A percentile compares a stretch with the other conserved stretches of the same genome.
Evolutionary conservation across 2,329 filamentous ascomycete genomes (phyloP).

Genomic region (Magnaporthiopsis incrustans): DNA sequence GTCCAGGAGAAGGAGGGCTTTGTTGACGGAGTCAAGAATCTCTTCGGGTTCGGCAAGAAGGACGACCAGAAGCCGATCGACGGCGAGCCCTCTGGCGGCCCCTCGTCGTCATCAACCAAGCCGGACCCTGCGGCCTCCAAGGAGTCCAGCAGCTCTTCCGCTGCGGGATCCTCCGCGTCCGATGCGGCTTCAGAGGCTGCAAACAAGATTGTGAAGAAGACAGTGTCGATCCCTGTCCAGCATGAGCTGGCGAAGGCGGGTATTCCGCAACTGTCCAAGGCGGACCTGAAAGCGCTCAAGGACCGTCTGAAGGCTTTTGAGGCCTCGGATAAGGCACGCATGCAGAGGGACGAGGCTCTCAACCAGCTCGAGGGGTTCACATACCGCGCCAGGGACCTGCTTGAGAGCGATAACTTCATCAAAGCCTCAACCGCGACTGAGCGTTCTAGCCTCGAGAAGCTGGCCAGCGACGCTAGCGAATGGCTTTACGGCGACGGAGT

Average conservation of each 20-base stretch:
- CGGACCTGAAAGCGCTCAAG: constrained; percentile 45
- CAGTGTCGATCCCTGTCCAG: constrained; percentile 45
- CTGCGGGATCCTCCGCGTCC: constrained; percentile 15
- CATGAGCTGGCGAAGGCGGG: constrained; percentile 42
- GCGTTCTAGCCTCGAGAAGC: constrained; percentile 57
- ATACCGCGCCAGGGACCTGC: constrained; percentile 76
- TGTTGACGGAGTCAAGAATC: constrained; percentile 89
- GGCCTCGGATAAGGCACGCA: constrained; percentile 69
- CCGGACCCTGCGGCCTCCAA: constrained; percentile 14
- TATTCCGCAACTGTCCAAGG: constrained; percentile 38
- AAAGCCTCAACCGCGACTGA: constrained; percentile 61
- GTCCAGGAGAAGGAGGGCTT: constrained; percentile 66
- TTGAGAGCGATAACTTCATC: constrained; percentile 70
- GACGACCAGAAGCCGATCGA: constrained; percentile 73
- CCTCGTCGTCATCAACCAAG: constrained; percentile 23
- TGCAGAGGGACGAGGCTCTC: constrained; percentile 73
- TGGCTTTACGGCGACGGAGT: constrained; percentile 87
- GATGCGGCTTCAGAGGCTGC: constrained; percentile 40
- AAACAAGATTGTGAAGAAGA: constrained; percentile 48
- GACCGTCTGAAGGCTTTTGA: constrained; percentile 79
- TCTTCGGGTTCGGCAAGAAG: constrained; percentile 89
- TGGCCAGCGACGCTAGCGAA: constrained; percentile 63
- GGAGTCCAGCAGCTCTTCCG: constrained; percentile 11
- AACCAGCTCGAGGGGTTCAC: constrained; percentile 93
- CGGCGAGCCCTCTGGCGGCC: constrained; percentile 34